phyloP scores from a whole-genome alignment of 805 yeast species.

The Jamesozyma hellenica region DNA sequence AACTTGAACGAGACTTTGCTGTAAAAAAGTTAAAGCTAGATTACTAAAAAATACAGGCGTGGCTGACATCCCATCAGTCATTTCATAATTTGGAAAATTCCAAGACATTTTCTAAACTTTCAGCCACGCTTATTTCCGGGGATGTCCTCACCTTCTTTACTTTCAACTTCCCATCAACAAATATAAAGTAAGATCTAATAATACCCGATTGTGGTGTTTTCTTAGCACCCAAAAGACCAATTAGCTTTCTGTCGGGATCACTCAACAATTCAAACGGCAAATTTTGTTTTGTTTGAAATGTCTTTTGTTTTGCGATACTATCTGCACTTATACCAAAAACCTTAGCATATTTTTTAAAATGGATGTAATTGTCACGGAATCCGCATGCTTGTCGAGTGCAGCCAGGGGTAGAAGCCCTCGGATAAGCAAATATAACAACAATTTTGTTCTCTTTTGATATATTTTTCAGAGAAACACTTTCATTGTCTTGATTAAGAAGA shows the following conservation, averaged over 20 bases:
- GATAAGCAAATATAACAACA: constrained; percentile 65
- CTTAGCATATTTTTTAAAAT: constrained; percentile 31
- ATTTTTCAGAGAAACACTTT: constrained; percentile 41
- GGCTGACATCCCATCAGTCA: too few relatives aligned
- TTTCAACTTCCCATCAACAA: constrained; percentile 61
- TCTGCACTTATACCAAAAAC: constrained; percentile 83
- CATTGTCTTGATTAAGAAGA: constrained; percentile 61
- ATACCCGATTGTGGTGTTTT: constrained; percentile 63
- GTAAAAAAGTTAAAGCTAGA: too few relatives aligned
- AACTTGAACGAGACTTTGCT: too few relatives aligned
- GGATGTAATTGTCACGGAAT: constrained; percentile 55
- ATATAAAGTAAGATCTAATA: constrained; percentile 86
- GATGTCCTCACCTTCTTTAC: constrained; percentile 32
- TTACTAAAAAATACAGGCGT: too few relatives aligned
- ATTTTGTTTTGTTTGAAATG: constrained; percentile 60
- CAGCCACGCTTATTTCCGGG: constrained; percentile 48
- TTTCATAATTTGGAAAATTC: too few relatives aligned
- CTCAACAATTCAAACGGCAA: constrained; percentile 66
- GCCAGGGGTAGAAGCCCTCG: constrained; percentile 91
- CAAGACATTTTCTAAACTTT: constrained; percentile 50
- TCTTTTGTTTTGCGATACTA: constrained; percentile 64
- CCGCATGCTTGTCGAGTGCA: constrained; percentile 94
- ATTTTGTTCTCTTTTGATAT: constrained; percentile 34
- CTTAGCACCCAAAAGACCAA: constrained; percentile 72
- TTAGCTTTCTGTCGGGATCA: constrained; percentile 63